These are phyloP conservation scores for Parascedosporium putredinis DNA, from an alignment of 2,329 filamentous ascomycete species.

Conservation along the genomic window DNA sequence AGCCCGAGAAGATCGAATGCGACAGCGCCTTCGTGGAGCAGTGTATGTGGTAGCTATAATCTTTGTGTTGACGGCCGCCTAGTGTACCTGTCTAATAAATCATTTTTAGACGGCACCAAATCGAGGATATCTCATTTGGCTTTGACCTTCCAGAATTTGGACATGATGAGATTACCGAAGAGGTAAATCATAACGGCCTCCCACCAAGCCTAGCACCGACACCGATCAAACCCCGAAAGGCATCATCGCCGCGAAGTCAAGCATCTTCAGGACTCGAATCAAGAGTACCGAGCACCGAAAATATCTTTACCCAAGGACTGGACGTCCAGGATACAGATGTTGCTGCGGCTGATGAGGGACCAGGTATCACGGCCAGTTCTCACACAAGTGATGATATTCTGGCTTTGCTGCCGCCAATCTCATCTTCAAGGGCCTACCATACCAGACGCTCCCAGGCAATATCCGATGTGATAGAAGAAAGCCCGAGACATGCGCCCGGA, in stretches of 20 bases:
- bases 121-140: conserved; percentile 48
- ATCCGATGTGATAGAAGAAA: conserved; percentile 29
- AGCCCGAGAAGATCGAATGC: conserved; percentile 52
- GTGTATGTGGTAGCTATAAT: conserved; percentile 38
- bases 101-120: conserved; percentile 36
- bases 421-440: conserved; percentile 6
- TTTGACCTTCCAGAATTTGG: conserved; percentile 8
- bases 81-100: too few species aligned
- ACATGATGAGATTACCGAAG: background rate
- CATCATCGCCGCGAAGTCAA: too few species aligned
- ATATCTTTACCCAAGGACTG: too few species aligned
- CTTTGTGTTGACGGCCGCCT: too few species aligned
- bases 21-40: conserved; percentile 54
- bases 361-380: too few species aligned
- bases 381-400: conserved; percentile 1
- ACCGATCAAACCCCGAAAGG: too few species aligned
- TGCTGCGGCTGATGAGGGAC: background rate
- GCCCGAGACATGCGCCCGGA: conserved; percentile 43
- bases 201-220: background rate
- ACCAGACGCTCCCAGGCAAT: conserved; percentile 4
- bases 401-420: conserved; percentile 10
- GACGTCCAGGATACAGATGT: too few species aligned
- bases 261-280: too few species aligned
- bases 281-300: too few species aligned
- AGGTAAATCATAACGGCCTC: background rate